Percentiles rank a stretch among this genome's conserved stretches.
Conservation (phyloP, 768 basidiomycete species). For the Boletus reticulatus region DNA sequence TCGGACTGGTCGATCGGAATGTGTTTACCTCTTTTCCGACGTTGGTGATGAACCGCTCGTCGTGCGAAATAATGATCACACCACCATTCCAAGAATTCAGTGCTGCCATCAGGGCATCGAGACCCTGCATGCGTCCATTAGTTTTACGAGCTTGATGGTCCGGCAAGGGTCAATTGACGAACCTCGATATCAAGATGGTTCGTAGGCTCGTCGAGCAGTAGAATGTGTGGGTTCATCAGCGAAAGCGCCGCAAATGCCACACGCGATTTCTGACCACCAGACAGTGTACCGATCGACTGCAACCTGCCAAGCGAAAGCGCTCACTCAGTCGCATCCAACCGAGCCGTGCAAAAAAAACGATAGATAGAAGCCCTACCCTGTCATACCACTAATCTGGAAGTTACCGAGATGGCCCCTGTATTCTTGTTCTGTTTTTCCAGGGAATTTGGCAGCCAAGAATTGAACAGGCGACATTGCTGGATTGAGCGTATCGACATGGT, state of each 20-base stretch:
- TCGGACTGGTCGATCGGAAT: neutral
- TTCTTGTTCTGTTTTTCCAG: slow-evolving; percentile 94
- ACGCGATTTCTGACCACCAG: slow-evolving; percentile 94
- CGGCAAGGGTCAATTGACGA: neutral
- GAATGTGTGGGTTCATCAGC: slow-evolving; percentile 84
- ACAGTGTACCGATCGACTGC: slow-evolving; percentile 87
- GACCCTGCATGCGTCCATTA: slow-evolving; percentile 56
- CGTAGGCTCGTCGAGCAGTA: slow-evolving; percentile 95
- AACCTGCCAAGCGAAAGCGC: slow-evolving; percentile 41
- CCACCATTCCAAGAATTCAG: slow-evolving; percentile 82
- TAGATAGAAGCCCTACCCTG: slow-evolving; percentile 54
- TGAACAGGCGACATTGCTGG: slow-evolving; percentile 89
- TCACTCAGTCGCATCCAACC: neutral
- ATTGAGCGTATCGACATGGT: slow-evolving; percentile 90
- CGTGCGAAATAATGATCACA: slow-evolving; percentile 92
- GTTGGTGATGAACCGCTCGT: slow-evolving; percentile 91
- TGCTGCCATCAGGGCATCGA: slow-evolving; percentile 92
- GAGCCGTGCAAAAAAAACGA: neutral
- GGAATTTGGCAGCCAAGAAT: slow-evolving; percentile 89
- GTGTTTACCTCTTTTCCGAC: slow-evolving; percentile 72
- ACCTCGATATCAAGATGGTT: slow-evolving; percentile 97
- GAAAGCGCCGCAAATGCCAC: slow-evolving; percentile 90
- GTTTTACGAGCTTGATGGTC: neutral
- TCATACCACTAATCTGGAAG: slow-evolving; percentile 97
- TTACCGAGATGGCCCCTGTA: slow-evolving; percentile 94